Evolutionary conservation across 768 basidiomycete genomes (phyloP), one percentile per base, ranked within the genome.

Genomic region (Pleurotus eryngii): DNA sequence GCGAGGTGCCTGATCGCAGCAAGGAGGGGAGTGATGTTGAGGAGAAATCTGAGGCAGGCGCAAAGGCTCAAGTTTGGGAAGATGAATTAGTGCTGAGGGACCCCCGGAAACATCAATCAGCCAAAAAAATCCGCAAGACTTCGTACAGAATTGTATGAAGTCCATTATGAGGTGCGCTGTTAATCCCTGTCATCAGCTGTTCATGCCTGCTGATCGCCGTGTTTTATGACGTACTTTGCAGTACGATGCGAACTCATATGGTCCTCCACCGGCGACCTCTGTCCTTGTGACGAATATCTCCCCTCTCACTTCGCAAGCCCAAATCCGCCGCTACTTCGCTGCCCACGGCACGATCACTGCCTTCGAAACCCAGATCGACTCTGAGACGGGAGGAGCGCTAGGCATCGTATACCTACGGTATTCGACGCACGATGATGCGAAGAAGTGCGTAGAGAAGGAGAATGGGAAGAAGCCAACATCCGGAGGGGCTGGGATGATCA

Each of bases 371-470:
- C 89, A 93, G 64, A 82, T 89, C 58, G 90, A 96, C 71, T 79
- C 81, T 57, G 77, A 80, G 50, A 92, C 85, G n/a, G 95, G 94
- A 3, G 86, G 83, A 49, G 82, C 87, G 1, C 80, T 97, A 1
- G 95, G 95, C 2, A 82, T 98, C 42, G 83, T 92, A 42, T 84
- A 83, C 65, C 80, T 98, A 60, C 83, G 81, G 61, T 98, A 74
- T 65, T 65, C 70, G 15, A 73, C 80, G 0, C 83, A 86, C 59
- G 84, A 86, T 14, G 86, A 90, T 45, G 94, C 93, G 4, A 78
- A 76, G 56, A 65, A 71, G 46, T 93, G 90, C 58, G 77, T 89
- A 20, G 79, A 79, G 58, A 78, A 75, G 49, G 86, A 87, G 64
- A 78, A 92, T 57, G 90, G 90, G 27, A 78, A 82, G 66, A 80